Conservation (phyloP, 2,329 filamentous ascomycete genomes). For the Ophiostoma tasmaniense region DNA sequence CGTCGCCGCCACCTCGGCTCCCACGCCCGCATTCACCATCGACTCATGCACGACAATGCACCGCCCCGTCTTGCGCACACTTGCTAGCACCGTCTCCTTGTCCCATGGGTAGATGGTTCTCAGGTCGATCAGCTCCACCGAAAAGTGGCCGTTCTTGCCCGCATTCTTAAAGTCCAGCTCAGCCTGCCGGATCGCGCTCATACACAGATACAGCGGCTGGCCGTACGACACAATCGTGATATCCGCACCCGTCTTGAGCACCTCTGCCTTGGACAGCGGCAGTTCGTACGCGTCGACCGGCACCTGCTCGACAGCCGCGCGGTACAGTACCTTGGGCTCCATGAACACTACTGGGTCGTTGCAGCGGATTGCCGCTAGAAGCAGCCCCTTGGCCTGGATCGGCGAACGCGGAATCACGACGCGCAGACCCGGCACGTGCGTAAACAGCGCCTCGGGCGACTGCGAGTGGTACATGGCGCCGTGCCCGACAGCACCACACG, state of each 20-base stretch:
- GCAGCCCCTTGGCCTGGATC: slow-evolving; percentile 76
- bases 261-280: slow-evolving; percentile 75
- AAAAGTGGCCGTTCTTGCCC: slow-evolving; percentile 55
- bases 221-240: slow-evolving; percentile 83
- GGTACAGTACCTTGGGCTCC: slow-evolving; percentile 90
- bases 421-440: slow-evolving; percentile 74
- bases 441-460: slow-evolving; percentile 80
- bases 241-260: slow-evolving; percentile 70
- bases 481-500: slow-evolving; percentile 80
- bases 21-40: slow-evolving; percentile 83
- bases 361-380: slow-evolving; percentile 66
- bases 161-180: slow-evolving; percentile 52
- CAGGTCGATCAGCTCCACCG: slow-evolving; percentile 77
- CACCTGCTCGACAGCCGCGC: slow-evolving; percentile 85
- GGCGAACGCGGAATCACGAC: slow-evolving; percentile 83
- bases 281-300: slow-evolving; percentile 73
- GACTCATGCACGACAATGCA: slow-evolving; percentile 87
- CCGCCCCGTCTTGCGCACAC: slow-evolving; percentile 77
- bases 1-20: slow-evolving; percentile 79
- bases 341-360: slow-evolving; percentile 88
- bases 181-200: slow-evolving; percentile 64
- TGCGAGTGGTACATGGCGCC: slow-evolving; percentile 84
- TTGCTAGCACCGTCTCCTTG: slow-evolving; percentile 66
- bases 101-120: slow-evolving; percentile 91
- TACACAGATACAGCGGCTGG: slow-evolving; percentile 78